Percentiles rank a stretch among this genome's conserved stretches.
phyloP scores from a whole-genome alignment of 345 rosid genomes.

The Eucalyptus polybractea region DNA sequence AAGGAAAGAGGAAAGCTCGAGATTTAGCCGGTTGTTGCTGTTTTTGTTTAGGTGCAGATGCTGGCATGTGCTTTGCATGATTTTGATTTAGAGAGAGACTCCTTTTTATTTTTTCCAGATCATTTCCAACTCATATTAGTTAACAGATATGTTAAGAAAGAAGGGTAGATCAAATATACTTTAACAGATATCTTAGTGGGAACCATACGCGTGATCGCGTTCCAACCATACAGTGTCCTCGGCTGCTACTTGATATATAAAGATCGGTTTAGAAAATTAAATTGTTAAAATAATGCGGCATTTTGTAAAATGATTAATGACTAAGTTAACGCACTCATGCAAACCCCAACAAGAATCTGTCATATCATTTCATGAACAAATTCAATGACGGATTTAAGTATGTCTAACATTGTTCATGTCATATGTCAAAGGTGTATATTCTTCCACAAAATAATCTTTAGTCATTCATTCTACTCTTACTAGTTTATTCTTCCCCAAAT shows the following conservation, averaged over 20 bases:
- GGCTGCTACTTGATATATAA: neutral
- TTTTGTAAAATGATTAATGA: neutral
- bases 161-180: neutral
- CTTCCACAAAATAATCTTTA: neutral
- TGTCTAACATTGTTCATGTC: neutral
- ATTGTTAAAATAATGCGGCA: neutral
- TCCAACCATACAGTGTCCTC: neutral
- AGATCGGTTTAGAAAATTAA: neutral
- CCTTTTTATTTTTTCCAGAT: neutral
- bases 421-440: neutral
- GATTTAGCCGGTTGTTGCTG: neutral
- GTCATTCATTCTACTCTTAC: neutral
- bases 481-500: neutral
- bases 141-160: neutral
- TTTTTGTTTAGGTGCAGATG: neutral
- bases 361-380: neutral
- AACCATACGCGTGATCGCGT: neutral
- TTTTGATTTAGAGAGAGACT: neutral
- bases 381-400: neutral
- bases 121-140: neutral
- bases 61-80: neutral
- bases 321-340: neutral
- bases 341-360: neutral
- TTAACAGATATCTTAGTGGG: neutral
- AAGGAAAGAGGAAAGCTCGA: neutral